Evolutionary conservation across 1,284 basidiomycete species (phyloP).

Genomic region (Puccinia horiana): DNA sequence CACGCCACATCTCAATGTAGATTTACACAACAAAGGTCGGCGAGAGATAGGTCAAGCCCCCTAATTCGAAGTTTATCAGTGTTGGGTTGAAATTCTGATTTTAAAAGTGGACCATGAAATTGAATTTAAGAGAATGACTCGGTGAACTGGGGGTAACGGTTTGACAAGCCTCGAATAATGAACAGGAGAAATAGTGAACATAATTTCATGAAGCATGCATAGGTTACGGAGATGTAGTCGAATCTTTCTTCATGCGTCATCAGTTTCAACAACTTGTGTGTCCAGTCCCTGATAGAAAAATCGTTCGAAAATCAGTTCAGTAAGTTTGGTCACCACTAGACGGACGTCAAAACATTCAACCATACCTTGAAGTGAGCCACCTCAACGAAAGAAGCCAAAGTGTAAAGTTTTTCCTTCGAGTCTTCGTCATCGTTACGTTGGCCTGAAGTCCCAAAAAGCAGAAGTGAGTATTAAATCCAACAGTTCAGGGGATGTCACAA

Average conservation of each 20-base stretch:
- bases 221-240: background rate
- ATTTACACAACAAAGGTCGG: too few species aligned
- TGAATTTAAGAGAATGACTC: too few species aligned
- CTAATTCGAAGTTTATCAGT: too few species aligned
- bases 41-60: too few species aligned
- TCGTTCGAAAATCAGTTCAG: background rate
- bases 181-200: too few species aligned
- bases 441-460: conserved; percentile 61
- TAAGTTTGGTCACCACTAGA: conserved; percentile 35
- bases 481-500: background rate
- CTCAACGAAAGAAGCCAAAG: conserved; percentile 78
- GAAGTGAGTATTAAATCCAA: background rate
- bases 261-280: conserved; percentile 73
- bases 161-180: too few species aligned
- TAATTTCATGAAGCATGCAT: background rate
- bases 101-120: too few species aligned
- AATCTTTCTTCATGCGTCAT: conserved; percentile 52
- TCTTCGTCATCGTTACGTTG: conserved; percentile 92
- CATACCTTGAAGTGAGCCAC: conserved; percentile 63
- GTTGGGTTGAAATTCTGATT: too few species aligned
- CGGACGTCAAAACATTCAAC: conserved; percentile 73
- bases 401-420: conserved; percentile 95
- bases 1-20: too few species aligned
- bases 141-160: too few species aligned
- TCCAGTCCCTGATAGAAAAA: conserved; percentile 69